Evolutionary conservation across 1,139 yeast genomes (phyloP), one percentile per base, ranked within the genome.

Genomic region (Saccharomyces pastorianus): DNA sequence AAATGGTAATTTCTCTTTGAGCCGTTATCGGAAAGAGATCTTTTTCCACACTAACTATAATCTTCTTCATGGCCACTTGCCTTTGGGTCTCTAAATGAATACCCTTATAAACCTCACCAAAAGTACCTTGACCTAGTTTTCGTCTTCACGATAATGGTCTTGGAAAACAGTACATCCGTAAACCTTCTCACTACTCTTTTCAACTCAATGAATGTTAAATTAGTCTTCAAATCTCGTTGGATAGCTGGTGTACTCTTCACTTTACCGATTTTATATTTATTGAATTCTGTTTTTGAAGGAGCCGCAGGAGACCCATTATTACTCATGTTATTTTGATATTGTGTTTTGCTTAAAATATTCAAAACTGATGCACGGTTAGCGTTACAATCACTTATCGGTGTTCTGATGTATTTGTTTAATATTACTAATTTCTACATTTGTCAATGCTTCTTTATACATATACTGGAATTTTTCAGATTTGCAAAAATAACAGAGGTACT

Each of bases 11-110:
- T 66, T 95, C 99, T 59, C 99, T 78, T 71, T 91, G 80, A 4
- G 99, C 97, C 0, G 99, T 95, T 26, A 95, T 84, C 1, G 99
- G 99, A 67, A 93, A 90, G 34, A 96, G 93, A 62, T 90, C 96
- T 63, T 87, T 88, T 49, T 87, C 89, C 53, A 88, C 86, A 65
- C 88, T 93, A 59, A 88, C 81, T 25, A 91, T 75, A 51, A 93
- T 81, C 66, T 87, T 88, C 69, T 95, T 95, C 62, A 95, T 75
- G 1, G 97, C 97, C 23, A 90, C 97, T 26, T 81, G 73, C 55
- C 80, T 76, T 17, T 79, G 75, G 0, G 81, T 70, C 14, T 72
- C 70, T 48, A 71, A 68, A 59, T 78, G 80, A 20, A 73, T 64
- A 4, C 96, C 97, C 64, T 85, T 85, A 68, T 84, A 83, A 2